These are phyloP conservation scores for Neofusicoccum kwambonambiense DNA, from an alignment of 2,329 filamentous ascomycete species.

Conservation along the genomic window DNA sequence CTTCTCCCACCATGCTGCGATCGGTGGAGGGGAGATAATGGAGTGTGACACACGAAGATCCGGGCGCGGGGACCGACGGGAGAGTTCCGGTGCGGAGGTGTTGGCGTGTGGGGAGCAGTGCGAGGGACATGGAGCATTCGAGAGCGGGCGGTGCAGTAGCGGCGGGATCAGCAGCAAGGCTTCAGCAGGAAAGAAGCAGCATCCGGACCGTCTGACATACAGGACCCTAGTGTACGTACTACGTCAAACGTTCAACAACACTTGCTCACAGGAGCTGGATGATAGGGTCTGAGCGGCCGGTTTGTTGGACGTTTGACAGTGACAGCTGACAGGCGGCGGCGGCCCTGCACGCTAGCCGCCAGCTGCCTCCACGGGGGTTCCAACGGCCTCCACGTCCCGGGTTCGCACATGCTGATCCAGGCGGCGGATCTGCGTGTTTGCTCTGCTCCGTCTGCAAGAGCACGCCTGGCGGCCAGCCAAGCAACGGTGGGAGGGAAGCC, in stretches of 20 bases:
- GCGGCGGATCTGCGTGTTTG: background rate
- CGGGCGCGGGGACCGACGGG: constrained; percentile 9
- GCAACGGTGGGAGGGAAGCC: background rate
- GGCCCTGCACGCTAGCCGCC: background rate
- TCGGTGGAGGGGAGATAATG: background rate
- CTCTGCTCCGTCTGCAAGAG: too few species aligned
- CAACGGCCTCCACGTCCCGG: background rate
- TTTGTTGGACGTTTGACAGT: background rate
- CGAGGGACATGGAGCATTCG: background rate
- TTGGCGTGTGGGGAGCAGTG: background rate
- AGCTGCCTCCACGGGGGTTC: background rate
- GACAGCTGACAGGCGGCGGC: too few species aligned
- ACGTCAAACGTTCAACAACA: background rate
- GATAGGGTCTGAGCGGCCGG: background rate
- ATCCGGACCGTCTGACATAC: constrained; percentile 6
- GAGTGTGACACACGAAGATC: background rate
- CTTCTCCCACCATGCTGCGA: background rate
- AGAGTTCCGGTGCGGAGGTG: background rate
- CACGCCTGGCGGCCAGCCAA: background rate
- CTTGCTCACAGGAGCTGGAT: background rate
- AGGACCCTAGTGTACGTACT: background rate
- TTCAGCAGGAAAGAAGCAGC: background rate
- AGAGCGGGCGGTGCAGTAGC: background rate
- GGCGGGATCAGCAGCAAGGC: constrained; percentile 7
- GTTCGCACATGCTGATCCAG: background rate